These are phyloP conservation scores for Cystofilobasidium macerans DNA, from an alignment of 768 basidiomycete genomes.

Conservation along the genomic window DNA sequence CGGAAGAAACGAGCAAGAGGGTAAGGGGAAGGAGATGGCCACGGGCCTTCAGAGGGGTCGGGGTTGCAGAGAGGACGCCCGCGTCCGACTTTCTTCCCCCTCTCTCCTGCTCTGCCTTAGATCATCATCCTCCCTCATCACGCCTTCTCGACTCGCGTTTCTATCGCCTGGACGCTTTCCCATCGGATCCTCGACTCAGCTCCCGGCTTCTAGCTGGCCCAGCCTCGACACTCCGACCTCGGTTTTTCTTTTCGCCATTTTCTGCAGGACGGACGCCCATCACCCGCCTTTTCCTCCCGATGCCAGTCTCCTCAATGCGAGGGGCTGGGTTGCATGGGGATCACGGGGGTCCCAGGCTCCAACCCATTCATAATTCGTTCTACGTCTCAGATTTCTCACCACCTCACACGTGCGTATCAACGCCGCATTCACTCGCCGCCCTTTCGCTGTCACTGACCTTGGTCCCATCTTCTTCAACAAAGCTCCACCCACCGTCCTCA, in stretches of 20 bases:
- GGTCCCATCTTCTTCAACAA: not conserved
- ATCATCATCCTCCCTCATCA: not conserved
- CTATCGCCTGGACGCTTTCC: too few relatives aligned
- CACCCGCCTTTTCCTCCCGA: not conserved
- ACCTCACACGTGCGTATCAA: not conserved
- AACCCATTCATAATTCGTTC: not conserved
- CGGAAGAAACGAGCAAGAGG: too few relatives aligned
- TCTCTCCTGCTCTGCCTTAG: not conserved
- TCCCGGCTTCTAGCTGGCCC: too few relatives aligned
- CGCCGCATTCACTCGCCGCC: too few relatives aligned
- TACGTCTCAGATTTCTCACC: not conserved
- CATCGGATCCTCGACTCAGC: too few relatives aligned
- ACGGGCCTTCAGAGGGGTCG: too few relatives aligned
- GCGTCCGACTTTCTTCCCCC: not conserved
- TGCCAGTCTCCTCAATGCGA: not conserved
- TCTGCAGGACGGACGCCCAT: not conserved
- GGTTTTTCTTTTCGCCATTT: too few relatives aligned
- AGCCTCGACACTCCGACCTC: too few relatives aligned
- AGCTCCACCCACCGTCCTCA: not conserved
- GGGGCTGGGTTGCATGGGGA: constrained; percentile 4
- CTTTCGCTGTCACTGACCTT: not conserved
- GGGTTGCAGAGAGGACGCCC: not conserved
- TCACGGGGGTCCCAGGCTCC: not conserved
- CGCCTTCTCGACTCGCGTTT: not conserved
- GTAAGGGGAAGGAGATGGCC: too few relatives aligned